These are phyloP conservation scores for Fusarium ambrosium DNA, from an alignment of 2,329 filamentous ascomycete species.

Conservation along the genomic window DNA sequence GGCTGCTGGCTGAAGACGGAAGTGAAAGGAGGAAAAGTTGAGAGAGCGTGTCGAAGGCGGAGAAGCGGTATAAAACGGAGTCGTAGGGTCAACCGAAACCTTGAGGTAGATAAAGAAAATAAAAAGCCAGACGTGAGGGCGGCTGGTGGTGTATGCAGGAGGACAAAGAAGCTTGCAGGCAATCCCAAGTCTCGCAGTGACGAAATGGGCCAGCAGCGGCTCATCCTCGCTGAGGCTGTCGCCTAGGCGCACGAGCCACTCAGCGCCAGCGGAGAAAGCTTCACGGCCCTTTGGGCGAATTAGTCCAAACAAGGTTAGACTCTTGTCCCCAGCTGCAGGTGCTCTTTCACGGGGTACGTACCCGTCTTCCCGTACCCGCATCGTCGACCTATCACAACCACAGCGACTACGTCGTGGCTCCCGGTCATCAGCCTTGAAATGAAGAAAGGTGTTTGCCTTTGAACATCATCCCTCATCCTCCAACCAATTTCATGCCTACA, in stretches of 20 bases:
- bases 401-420: conserved; percentile 30
- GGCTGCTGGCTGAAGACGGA: conserved; percentile 12
- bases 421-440: background rate
- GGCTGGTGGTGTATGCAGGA: conserved; percentile 8
- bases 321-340: conserved; percentile 14
- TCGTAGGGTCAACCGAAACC: background rate
- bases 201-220: conserved; percentile 30
- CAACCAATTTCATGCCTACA: background rate
- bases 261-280: background rate
- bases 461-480: background rate
- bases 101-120: background rate
- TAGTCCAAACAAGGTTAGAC: conserved; percentile 17
- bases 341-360: conserved; percentile 2
- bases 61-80: conserved; percentile 1
- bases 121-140: background rate
- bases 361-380: background rate
- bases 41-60: background rate
- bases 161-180: conserved; percentile 15
- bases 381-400: conserved; percentile 27
- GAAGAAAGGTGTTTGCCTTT: conserved; percentile 24
- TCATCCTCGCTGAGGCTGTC: conserved; percentile 8
- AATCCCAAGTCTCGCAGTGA: conserved; percentile 37
- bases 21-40: background rate
- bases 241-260: conserved; percentile 27
- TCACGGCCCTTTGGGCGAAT: background rate